phyloP scores from a whole-genome alignment of 805 yeast species.

The Yamadazyma laniorum region DNA sequence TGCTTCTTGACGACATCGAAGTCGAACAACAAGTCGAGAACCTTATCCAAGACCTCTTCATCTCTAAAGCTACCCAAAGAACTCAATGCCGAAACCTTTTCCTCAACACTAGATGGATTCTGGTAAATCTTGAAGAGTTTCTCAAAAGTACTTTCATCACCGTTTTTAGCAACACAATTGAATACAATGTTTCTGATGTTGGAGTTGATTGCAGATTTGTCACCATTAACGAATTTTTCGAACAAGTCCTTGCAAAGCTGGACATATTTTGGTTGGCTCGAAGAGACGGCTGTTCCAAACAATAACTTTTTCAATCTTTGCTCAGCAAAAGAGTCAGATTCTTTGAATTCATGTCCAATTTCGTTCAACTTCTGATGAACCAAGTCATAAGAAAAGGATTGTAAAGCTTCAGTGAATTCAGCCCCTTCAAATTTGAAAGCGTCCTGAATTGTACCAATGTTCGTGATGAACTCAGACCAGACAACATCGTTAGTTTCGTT shows the following conservation, averaged over 20 bases:
- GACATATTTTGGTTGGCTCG: conserved; percentile 48
- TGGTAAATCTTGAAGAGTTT: conserved; percentile 58
- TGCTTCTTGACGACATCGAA: conserved; percentile 59
- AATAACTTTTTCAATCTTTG: conserved; percentile 68
- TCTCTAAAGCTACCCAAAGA: conserved; percentile 64
- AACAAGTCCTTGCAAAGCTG: conserved; percentile 40
- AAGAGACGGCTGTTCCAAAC: conserved; percentile 56
- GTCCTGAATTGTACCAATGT: conserved; percentile 47
- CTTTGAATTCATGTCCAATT: conserved; percentile 65
- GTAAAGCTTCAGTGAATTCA: conserved; percentile 46
- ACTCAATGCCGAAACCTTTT: conserved; percentile 66
- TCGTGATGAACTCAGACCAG: conserved; percentile 58
- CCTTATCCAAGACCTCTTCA: conserved; percentile 50
- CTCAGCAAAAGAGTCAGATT: conserved; percentile 53
- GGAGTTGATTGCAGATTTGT: conserved; percentile 68
- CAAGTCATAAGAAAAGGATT: conserved; percentile 52
- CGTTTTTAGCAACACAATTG: conserved; percentile 61
- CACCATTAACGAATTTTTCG: conserved; percentile 56
- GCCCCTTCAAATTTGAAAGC: conserved; percentile 58
- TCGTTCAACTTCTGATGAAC: conserved; percentile 51
- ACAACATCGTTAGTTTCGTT: conserved; percentile 61
- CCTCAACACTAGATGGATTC: conserved; percentile 61
- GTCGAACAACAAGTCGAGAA: conserved; percentile 54
- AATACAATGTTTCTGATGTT: conserved; percentile 69
- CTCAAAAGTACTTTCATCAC: conserved; percentile 62